Evolutionary conservation across 192 early-diverging fungal species (phyloP).

Genomic region (Coemansia sp.): DNA sequence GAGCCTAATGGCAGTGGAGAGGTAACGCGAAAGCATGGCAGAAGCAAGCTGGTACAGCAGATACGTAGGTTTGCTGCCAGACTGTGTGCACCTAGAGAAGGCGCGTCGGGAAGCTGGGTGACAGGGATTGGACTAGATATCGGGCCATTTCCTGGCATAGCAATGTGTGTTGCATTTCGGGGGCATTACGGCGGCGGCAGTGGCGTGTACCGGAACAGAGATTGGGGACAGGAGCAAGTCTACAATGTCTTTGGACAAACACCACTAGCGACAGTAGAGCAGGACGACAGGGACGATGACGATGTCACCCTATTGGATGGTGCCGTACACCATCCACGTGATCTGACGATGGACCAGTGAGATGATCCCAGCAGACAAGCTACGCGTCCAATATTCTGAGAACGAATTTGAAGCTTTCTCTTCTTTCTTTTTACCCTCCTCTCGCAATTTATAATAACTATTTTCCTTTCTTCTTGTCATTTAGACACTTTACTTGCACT

Average conservation of each 20-base stretch:
- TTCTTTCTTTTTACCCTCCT: no score
- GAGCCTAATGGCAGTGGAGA: background rate
- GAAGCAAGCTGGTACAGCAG: background rate
- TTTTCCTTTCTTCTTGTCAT: background rate
- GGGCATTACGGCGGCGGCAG: background rate
- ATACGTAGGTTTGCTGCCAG: background rate
- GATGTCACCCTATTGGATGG: background rate
- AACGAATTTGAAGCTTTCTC: no score
- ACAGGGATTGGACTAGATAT: background rate
- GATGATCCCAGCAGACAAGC: background rate
- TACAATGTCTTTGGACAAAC: background rate
- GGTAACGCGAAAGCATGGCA: background rate
- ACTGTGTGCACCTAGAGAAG: background rate
- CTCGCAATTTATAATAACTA: background rate
- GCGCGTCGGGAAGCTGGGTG: background rate
- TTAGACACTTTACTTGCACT: background rate
- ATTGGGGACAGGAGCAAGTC: background rate
- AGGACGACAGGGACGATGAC: background rate
- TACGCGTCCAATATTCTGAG: background rate
- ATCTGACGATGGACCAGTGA: background rate
- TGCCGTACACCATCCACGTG: background rate
- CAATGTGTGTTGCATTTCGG: constrained; percentile 12
- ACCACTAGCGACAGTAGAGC: background rate
- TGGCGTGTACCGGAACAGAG: background rate
- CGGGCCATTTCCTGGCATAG: constrained; percentile 17